Evolutionary conservation across 352 stramenopile genomes (phyloP), one percentile per base, ranked within the genome.

Genomic region (Peronospora farinosa): DNA sequence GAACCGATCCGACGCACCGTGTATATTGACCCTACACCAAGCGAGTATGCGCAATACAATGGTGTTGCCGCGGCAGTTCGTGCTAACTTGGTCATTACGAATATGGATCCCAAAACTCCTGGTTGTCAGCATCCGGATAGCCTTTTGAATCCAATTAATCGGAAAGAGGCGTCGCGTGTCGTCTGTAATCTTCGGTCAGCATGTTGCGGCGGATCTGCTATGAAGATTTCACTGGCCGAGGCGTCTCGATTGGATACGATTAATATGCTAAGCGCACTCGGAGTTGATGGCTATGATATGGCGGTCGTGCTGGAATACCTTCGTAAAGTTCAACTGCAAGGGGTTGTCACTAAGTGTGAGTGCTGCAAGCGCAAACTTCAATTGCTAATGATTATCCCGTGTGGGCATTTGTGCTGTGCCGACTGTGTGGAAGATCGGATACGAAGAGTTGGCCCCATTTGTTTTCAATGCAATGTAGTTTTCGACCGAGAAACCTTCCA

Each of bases 401-500:
- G 94, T 60, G 88, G 86, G 2, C 72, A 95, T 63, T 57, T 97
- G 11, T 77, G 94, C 38, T 98, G 94, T 57, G 84, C 89, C 0
- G 92, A 97, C 54, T 98, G 94, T 49, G 70, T 96, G 3, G 79
- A 96, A 65, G 74, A 83, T 30, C 63, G 67, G 13, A 67, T 92
- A n/a, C 49, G 75, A 30, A 47, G 58, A 1, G 35, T 72, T 38
- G 69, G 92, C 3, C 53, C 65, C 7, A 64, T 28, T 45, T 94
- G 83, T 40, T 75, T 65, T 27, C 57, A 62, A 1, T 94, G 83
- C 45, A 56, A 67, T 36, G 60, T 65, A 0, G 39, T 42, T 2
- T 92, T 79, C 36, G 88, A 97, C 54, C 69, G 83, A 16, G 88
- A 97, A 65, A 54, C 88, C 1, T 96, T 97, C 60, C 88, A 97